Conservation (phyloP, 768 basidiomycete genomes). For the Suillus brevipes region DNA sequence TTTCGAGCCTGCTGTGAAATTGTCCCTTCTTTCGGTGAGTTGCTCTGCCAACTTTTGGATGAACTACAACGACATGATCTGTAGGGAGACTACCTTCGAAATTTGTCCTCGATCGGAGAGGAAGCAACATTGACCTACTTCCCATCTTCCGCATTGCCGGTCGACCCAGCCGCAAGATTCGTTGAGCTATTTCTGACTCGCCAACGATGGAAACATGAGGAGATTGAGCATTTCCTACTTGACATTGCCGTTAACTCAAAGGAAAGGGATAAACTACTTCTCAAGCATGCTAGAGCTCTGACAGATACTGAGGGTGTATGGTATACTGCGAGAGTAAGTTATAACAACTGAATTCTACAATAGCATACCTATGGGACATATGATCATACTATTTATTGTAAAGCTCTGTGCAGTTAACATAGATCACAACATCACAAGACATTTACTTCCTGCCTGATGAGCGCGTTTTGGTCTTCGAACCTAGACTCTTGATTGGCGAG, state of each 20-base stretch:
- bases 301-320: conserved; percentile 67
- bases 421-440: neutral
- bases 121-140: conserved; percentile 63
- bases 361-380: neutral
- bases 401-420: too few species aligned
- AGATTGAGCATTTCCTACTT: conserved; percentile 77
- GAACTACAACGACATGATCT: neutral
- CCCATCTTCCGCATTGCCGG: conserved; percentile 69
- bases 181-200: conserved; percentile 84
- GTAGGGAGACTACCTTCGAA: conserved; percentile 78
- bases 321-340: conserved; percentile 73
- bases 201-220: conserved; percentile 72
- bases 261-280: conserved; percentile 82
- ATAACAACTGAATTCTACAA: conserved; percentile 41
- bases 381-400: conserved; percentile 1
- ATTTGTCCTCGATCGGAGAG: conserved; percentile 37
- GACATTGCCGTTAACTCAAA: conserved; percentile 85
- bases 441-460: conserved; percentile 33
- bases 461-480: conserved; percentile 42
- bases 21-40: conserved; percentile 68
- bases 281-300: conserved; percentile 81
- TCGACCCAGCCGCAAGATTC: conserved; percentile 81
- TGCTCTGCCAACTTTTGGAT: neutral
- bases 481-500: conserved; percentile 40
- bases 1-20: conserved; percentile 60